Evolutionary conservation across 2,329 filamentous ascomycete genomes (phyloP).

Genomic region (Cercospora sp.): DNA sequence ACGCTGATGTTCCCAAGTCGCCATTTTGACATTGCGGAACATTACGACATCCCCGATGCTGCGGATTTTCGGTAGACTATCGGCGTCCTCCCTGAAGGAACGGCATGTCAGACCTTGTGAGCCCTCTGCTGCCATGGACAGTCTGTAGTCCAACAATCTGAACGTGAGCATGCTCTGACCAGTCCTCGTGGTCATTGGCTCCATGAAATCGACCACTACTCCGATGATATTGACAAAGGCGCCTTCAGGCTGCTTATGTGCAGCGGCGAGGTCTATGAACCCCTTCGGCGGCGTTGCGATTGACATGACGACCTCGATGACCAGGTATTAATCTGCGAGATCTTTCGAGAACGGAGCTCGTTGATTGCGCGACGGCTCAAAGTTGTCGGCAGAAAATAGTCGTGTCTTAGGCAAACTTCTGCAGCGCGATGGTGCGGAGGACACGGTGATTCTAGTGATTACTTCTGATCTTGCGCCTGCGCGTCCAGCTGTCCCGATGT

Average conservation of each 20-base stretch:
- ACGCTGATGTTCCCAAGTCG: slow-evolving; percentile 18
- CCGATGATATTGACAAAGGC: slow-evolving; percentile 64
- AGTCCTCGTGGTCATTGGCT: slow-evolving; percentile 54
- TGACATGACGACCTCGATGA: not conserved
- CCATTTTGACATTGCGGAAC: slow-evolving; percentile 47
- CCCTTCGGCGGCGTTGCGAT: slow-evolving; percentile 22
- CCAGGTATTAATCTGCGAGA: not conserved
- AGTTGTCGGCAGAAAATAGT: not conserved
- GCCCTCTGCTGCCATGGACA: slow-evolving; percentile 21
- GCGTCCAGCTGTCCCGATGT: not conserved
- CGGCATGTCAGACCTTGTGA: slow-evolving; percentile 47
- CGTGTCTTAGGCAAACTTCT: not conserved
- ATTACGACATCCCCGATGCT: slow-evolving; percentile 64
- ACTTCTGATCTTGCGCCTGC: not conserved
- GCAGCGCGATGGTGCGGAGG: not conserved
- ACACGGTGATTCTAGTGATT: not conserved
- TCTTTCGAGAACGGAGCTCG: not conserved
- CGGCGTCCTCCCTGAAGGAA: slow-evolving; percentile 58
- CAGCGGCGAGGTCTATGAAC: slow-evolving; percentile 32
- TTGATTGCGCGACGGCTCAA: not conserved
- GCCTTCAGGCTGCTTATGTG: slow-evolving; percentile 17
- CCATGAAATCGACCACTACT: slow-evolving; percentile 65
- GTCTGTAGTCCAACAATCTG: slow-evolving; percentile 41
- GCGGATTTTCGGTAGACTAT: slow-evolving; percentile 43
- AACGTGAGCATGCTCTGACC: slow-evolving; percentile 39